These are phyloP conservation scores for Carex arenaria DNA, from an alignment of 202 grass and related monocot species.

Conservation along the genomic window DNA sequence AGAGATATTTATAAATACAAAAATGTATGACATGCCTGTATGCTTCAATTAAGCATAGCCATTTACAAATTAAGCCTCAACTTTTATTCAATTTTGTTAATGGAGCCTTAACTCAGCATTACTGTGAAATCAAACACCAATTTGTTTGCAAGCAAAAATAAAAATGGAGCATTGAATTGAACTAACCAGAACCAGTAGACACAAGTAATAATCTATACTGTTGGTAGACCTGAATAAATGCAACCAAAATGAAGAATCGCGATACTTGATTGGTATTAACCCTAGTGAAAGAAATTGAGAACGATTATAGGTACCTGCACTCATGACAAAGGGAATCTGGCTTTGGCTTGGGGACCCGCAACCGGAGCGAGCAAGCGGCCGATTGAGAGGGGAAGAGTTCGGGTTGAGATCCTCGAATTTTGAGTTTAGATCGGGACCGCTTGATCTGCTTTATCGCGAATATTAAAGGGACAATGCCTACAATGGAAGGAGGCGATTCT, in stretches of 20 bases:
- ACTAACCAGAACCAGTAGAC: background rate
- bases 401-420: background rate
- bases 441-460: no score
- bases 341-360: background rate
- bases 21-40: background rate
- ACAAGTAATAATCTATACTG: background rate
- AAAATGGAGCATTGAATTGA: background rate
- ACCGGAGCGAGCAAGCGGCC: background rate
- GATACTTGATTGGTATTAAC: background rate
- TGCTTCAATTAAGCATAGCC: background rate
- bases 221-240: background rate
- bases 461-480: no score
- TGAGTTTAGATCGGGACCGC: no score
- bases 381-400: background rate
- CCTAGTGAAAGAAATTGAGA: background rate
- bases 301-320: background rate
- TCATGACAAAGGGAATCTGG: background rate
- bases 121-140: background rate
- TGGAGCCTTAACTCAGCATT: background rate
- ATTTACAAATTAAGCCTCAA: conserved; percentile 6
- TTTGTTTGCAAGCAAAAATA: background rate
- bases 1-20: no score
- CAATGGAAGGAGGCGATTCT: no score
- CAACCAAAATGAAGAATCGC: background rate
- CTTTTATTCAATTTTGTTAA: background rate